phyloP scores from a whole-genome alignment of 2,329 filamentous ascomycete genomes.

The Magnaporthales sp. region DNA sequence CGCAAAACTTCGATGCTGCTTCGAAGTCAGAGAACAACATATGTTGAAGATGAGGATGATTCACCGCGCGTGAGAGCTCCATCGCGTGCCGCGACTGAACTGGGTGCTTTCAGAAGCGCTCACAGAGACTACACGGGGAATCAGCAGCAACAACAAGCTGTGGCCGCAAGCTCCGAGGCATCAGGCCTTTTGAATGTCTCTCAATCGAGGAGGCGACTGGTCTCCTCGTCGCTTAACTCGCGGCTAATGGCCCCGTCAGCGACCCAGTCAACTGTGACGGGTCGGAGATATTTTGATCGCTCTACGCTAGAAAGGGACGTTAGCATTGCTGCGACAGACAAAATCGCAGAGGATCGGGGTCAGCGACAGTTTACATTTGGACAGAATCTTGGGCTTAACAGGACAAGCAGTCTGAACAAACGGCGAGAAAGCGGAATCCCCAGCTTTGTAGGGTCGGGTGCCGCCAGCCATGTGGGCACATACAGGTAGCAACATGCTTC shows the following conservation, averaged over 20 bases:
- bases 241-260: conserved; percentile 33
- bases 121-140: conserved; percentile 27
- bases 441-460: conserved; percentile 16
- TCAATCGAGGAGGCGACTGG: conserved; percentile 44
- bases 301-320: conserved; percentile 30
- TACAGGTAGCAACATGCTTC: conserved; percentile 28
- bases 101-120: conserved; percentile 25
- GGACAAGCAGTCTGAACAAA: conserved; percentile 36
- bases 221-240: conserved; percentile 38
- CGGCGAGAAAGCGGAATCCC: conserved; percentile 34
- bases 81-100: conserved; percentile 50
- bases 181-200: conserved; percentile 27
- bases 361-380: conserved; percentile 37
- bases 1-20: conserved; percentile 34
- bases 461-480: conserved; percentile 27
- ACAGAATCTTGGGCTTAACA: conserved; percentile 30
- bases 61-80: conserved; percentile 44
- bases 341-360: conserved; percentile 28
- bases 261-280: conserved; percentile 20
- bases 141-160: conserved; percentile 3
- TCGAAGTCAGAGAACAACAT: conserved; percentile 33
- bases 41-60: conserved; percentile 37
- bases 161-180: background rate
- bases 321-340: conserved; percentile 24
- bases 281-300: conserved; percentile 41